Evolutionary conservation across 345 rosid species (phyloP).

Genomic region (Nasturtium officinale): DNA sequence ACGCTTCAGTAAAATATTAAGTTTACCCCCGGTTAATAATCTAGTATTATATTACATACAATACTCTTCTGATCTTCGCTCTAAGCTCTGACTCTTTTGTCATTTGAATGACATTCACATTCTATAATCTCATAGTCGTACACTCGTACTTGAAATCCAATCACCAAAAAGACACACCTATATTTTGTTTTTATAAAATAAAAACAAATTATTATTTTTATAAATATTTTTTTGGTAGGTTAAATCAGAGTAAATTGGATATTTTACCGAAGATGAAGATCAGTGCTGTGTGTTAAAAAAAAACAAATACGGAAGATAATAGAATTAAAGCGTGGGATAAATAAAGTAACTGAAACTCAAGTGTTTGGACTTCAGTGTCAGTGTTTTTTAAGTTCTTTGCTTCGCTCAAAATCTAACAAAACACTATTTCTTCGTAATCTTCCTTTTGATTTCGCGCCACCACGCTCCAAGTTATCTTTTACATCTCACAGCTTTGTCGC

Average conservation of each 20-base stretch:
- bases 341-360: conserved; percentile 27
- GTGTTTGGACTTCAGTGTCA: conserved; percentile 35
- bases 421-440: conserved; percentile 3
- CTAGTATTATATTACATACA: no score
- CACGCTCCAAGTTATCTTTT: not conserved
- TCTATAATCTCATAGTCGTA: not conserved
- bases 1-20: not conserved
- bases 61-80: not conserved
- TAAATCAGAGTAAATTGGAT: no score
- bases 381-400: conserved; percentile 15
- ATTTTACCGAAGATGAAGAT: no score
- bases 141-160: not conserved
- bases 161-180: not conserved
- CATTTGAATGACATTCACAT: not conserved
- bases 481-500: conserved; percentile 23
- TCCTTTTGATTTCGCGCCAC: conserved; percentile 39
- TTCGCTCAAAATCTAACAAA: conserved; percentile 25
- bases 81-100: not conserved
- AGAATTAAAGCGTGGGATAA: not conserved
- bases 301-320: not conserved
- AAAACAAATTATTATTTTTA: no score
- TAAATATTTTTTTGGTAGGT: no score
- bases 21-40: no score
- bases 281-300: no score
- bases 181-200: not conserved